These are phyloP conservation scores for Aspergillus hiratsukae DNA, from an alignment of 2,329 filamentous ascomycete species.

Conservation along the genomic window DNA sequence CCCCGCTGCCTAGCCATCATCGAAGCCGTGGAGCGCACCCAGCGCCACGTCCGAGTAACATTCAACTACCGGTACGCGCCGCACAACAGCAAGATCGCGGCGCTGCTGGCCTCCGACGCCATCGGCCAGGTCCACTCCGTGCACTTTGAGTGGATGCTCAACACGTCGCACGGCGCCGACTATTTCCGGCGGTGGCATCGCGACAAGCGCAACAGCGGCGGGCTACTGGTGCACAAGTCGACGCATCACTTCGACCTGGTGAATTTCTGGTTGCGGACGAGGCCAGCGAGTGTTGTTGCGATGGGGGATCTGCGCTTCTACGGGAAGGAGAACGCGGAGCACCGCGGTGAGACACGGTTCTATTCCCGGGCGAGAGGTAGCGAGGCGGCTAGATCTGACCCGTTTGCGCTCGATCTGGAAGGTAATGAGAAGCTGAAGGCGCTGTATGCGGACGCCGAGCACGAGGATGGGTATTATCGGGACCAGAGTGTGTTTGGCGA, in stretches of 20 bases:
- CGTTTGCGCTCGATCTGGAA: slow-evolving; percentile 56
- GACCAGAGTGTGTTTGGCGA: slow-evolving; percentile 61
- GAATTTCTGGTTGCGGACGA: slow-evolving; percentile 58
- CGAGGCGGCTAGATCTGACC: slow-evolving; percentile 49
- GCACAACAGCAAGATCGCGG: slow-evolving; percentile 59
- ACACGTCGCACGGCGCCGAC: slow-evolving; percentile 59
- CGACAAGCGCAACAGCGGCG: slow-evolving; percentile 57
- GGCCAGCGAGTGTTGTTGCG: slow-evolving; percentile 54
- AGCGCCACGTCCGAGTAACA: slow-evolving; percentile 50
- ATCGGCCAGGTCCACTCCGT: slow-evolving; percentile 56
- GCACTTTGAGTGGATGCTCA: slow-evolving; percentile 62
- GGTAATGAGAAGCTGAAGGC: slow-evolving; percentile 51
- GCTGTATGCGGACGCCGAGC: slow-evolving; percentile 59
- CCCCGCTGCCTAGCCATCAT: slow-evolving; percentile 53
- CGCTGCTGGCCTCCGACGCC: slow-evolving; percentile 50
- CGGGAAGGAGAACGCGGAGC: slow-evolving; percentile 58
- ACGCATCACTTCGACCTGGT: slow-evolving; percentile 62
- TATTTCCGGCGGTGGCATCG: slow-evolving; percentile 63
- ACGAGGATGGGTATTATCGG: slow-evolving; percentile 59
- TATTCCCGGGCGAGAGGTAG: slow-evolving; percentile 46
- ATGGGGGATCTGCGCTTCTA: slow-evolving; percentile 59
- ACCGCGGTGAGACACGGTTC: slow-evolving; percentile 49
- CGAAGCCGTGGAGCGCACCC: slow-evolving; percentile 49
- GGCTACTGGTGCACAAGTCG: slow-evolving; percentile 58
- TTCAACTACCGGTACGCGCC: slow-evolving; percentile 64